Conservation (phyloP, 441 rosid species). For the Flueggea neowawraea region DNA sequence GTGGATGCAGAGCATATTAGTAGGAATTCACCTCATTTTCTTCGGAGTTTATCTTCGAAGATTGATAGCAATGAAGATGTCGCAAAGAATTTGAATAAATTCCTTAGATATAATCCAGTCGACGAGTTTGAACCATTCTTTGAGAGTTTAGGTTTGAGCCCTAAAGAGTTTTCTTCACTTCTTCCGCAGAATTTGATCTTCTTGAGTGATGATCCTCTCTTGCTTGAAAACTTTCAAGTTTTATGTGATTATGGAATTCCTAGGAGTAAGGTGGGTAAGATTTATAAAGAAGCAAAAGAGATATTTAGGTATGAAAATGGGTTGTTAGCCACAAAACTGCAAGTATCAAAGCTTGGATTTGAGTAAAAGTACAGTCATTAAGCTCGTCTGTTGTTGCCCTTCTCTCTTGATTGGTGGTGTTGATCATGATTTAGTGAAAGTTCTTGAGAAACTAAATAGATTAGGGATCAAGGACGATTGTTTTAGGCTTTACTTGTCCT, state of each 20-base stretch:
- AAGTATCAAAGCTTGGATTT: constrained; percentile 59
- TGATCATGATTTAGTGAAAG: constrained; percentile 41
- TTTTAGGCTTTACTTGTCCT: constrained; percentile 39
- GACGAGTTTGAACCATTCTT: constrained; percentile 83
- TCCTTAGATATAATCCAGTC: constrained; percentile 68
- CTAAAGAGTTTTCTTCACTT: constrained; percentile 35
- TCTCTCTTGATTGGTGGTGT: constrained; percentile 43
- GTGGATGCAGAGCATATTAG: constrained; percentile 83
- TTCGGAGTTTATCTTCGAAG: constrained; percentile 44
- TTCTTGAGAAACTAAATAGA: constrained; percentile 43
- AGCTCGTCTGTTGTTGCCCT: constrained; percentile 56
- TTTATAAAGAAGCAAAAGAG: constrained; percentile 55
- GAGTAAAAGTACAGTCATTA: constrained; percentile 43
- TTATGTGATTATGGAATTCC: constrained; percentile 68
- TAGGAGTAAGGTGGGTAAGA: constrained; percentile 58
- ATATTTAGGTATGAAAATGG: constrained; percentile 46
- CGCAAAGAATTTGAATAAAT: constrained; percentile 33
- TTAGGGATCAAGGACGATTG: constrained; percentile 49
- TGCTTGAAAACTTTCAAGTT: constrained; percentile 64
- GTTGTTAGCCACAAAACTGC: constrained; percentile 40
- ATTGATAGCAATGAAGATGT: constrained; percentile 43
- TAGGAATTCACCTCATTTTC: constrained; percentile 60
- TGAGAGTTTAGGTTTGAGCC: constrained; percentile 73
- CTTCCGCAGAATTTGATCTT: constrained; percentile 47
- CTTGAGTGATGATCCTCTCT: constrained; percentile 47